Base-by-base conservation (phyloP, 805 yeast species). In the Candida maris region DNA sequence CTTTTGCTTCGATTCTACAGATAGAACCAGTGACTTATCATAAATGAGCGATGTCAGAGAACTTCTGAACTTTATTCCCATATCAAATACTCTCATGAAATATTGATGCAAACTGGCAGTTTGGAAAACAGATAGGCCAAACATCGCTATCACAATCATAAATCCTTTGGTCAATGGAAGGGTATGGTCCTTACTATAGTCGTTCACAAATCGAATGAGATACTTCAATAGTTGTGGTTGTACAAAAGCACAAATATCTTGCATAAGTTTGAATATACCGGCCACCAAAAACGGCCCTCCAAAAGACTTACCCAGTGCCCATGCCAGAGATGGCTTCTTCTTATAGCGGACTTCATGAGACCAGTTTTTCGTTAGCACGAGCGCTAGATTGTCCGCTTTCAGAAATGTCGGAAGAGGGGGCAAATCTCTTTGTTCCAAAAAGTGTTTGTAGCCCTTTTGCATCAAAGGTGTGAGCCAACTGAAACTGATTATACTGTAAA, bases 201-300 rank as follows among this genome's bases (percentile, higher is more conserved):
- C 76, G 33, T 72, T 70, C 41, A 81, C 76, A 50, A 73, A 80
- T 35, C 64, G 56, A 46, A 89, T 87, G 44, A 89, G 68, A 6
- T 71, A 51, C 37, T 83, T 71, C 37, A 91, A 65, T 19, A 89
- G 61, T 51, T 86, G 96, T 0, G 97, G 97, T 61, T 87, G 95
- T n/a, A 73, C 70, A 54, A 85, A 87, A 0, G 93, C 85, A 37
- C 89, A 65, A n/a, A 72, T 46, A 64, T 93, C 97, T 58, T 86
- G 91, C 24, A 73, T 44, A 2, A 71, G 69, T 52, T 87, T 87
- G 67, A 81, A 87, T 4, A 72, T 37, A 35, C 87, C 94, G 7
- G 88, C 95, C 21, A 78, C 38, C 2, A 77, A 22, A 48, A 84
- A 84, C n/a, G 77, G 79, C 1, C 60, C 58, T 22, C 96, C 96